Evolutionary conservation across 2,329 filamentous ascomycete genomes (phyloP), one percentile per base, ranked within the genome.

Genomic region (Fusarium sororula): DNA sequence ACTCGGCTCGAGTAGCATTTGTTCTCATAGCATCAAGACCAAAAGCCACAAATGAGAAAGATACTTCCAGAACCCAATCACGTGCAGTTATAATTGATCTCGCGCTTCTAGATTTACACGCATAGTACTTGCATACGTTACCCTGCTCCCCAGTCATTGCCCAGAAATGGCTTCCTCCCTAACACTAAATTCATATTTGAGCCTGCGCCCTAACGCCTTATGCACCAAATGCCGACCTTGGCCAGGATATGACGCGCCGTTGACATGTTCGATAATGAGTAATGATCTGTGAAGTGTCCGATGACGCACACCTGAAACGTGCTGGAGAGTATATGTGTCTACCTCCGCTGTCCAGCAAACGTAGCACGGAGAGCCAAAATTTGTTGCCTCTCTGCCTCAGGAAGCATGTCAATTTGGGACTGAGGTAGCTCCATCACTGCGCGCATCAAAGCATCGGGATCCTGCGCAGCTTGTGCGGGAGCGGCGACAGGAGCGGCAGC

Each of bases 391-490:
- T 96, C 92, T 26, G 90, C 89, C 42, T 94, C 92, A 11, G 93
- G 91, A 55, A 98, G 85, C 79, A 90, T 89, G 80, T 96, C 92
- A 76, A 98, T 95, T 64, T 94, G 90, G 66, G 93, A 88, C 78
- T 94, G 92, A 6, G 94, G 90, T 85, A 98, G 90, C 61, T 89
- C 90, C 85, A 98, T 87, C 54, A 98, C 93, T 77, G 95, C 93
- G 72, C 93, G 90, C 81, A 98, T 91, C 61, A 98, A 87, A 48
- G 91, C 90, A 54, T 94, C 91, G 47, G 93, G 90, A 67, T 93
- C 90, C 47, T 88, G 86, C 4, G 80, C 79, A 14, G 84, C 81
- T 4, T 78, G 79, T 6, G 81, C 78, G 30, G 82, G 76, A 9
- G 81, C 77, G 1, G 81, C 73, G 8, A 78, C 75, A 11, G 82